Evolutionary conservation across 495 filamentous ascomycete genomes (phyloP).

Genomic region (Lentithecium fluviatile): DNA sequence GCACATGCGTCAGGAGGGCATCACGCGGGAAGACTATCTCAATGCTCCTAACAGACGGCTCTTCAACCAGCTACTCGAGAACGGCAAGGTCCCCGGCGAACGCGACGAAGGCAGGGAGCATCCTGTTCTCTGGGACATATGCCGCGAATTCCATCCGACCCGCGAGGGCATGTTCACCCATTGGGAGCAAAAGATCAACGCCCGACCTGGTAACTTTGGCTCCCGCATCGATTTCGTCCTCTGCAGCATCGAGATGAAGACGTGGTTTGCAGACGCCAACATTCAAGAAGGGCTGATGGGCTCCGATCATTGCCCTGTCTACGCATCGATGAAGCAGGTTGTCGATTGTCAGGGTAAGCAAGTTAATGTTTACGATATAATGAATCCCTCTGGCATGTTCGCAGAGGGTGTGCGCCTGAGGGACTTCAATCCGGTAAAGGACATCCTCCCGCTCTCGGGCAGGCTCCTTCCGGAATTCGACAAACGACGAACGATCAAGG

Average conservation of each 20-base stretch:
- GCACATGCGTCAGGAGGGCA: slow-evolving; percentile 65
- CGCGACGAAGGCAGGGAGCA: slow-evolving; percentile 71
- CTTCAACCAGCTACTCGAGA: slow-evolving; percentile 79
- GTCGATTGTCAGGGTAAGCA: slow-evolving; percentile 53
- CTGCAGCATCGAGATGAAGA: slow-evolving; percentile 73
- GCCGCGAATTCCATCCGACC: slow-evolving; percentile 74
- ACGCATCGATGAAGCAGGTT: slow-evolving; percentile 66
- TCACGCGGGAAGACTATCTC: slow-evolving; percentile 67
- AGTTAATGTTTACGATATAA: slow-evolving; percentile 64
- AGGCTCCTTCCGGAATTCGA: slow-evolving; percentile 86
- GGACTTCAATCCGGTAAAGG: slow-evolving; percentile 60
- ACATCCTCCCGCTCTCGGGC: slow-evolving; percentile 71
- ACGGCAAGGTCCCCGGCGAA: slow-evolving; percentile 66
- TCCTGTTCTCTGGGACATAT: slow-evolving; percentile 81
- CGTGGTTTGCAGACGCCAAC: slow-evolving; percentile 83
- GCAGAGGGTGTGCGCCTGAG: slow-evolving; percentile 63
- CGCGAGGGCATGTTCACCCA: slow-evolving; percentile 94
- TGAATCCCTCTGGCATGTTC: slow-evolving; percentile 80
- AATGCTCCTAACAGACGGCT: slow-evolving; percentile 72
- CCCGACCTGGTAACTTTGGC: slow-evolving; percentile 86
- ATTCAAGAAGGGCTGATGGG: slow-evolving; percentile 96
- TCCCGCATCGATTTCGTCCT: slow-evolving; percentile 92
- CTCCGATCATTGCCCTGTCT: slow-evolving; percentile 96
- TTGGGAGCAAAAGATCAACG: slow-evolving; percentile 85
- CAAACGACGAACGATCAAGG: slow-evolving; percentile 78